Percentiles rank a stretch among this genome's conserved stretches.
phyloP scores from a whole-genome alignment of 352 stramenopile genomes.

The Globisporangium solare region DNA sequence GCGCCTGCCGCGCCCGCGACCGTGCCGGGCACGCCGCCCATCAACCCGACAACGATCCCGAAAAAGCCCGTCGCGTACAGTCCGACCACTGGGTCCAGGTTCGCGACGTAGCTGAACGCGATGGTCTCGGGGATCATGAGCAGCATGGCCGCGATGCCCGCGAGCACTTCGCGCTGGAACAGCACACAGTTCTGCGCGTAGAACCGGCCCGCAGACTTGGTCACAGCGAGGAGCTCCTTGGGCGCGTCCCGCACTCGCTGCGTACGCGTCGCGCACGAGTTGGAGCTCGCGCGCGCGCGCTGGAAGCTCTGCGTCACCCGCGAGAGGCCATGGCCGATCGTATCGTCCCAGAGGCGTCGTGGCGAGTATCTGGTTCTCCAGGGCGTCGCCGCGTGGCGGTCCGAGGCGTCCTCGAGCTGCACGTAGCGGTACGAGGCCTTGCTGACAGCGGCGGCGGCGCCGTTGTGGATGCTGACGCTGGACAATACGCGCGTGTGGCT shows the following conservation, averaged over 20 bases:
- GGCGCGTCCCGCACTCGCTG: conserved; percentile 7
- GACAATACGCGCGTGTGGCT: background rate
- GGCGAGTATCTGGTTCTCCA: conserved; percentile 4
- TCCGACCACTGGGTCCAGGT: conserved; percentile 82
- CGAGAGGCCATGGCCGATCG: conserved; percentile 12
- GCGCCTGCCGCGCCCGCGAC: conserved; percentile 87
- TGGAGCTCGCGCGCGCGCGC: background rate
- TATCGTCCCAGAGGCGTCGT: conserved; percentile 6
- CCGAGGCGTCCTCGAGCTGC: background rate
- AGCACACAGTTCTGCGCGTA: conserved; percentile 50
- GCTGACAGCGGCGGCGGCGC: background rate
- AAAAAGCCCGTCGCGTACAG: conserved; percentile 92
- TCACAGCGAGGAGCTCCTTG: conserved; percentile 20
- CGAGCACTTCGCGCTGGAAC: conserved; percentile 76
- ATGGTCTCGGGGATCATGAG: conserved; percentile 93
- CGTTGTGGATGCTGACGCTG: background rate
- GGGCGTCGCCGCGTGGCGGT: background rate
- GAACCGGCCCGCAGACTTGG: conserved; percentile 30
- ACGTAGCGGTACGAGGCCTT: conserved; percentile 2
- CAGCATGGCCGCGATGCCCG: conserved; percentile 87
- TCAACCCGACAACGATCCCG: conserved; percentile 80
- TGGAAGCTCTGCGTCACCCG: background rate
- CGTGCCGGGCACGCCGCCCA: conserved; percentile 87
- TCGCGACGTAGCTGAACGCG: conserved; percentile 91
- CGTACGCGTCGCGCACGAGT: conserved; percentile 3